phyloP scores from a whole-genome alignment of 331 rosid species.

The Erythrophleum ivorense region DNA sequence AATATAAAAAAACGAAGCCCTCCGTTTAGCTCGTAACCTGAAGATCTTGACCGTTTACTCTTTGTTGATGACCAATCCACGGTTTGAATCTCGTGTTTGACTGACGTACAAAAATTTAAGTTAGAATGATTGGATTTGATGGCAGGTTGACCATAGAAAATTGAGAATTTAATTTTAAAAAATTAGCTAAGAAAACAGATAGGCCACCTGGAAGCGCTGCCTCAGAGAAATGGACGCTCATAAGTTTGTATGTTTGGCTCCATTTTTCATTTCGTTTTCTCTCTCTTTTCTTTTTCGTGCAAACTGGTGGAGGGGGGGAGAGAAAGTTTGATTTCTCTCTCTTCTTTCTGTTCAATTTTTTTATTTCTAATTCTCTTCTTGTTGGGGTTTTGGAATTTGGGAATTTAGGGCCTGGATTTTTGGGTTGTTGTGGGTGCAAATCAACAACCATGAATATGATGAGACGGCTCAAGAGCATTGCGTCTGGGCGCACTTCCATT shows the following conservation, averaged over 20 bases:
- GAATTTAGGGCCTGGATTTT: conserved; percentile 52
- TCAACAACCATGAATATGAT: conserved; percentile 78
- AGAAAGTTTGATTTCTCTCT: conserved; percentile 34
- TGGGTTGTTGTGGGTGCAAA: conserved; percentile 40
- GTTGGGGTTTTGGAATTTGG: conserved; percentile 28
- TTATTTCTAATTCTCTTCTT: background rate
- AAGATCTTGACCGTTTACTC: conserved; percentile 34
- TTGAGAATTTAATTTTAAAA: too few species aligned
- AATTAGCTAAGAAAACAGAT: too few species aligned
- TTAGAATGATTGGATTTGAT: conserved; percentile 72
- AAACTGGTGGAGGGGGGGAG: conserved; percentile 28
- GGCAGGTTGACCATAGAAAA: conserved; percentile 78
- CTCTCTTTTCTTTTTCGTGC: conserved; percentile 9
- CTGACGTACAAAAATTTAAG: conserved; percentile 55
- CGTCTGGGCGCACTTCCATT: conserved; percentile 90
- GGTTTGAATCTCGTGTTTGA: conserved; percentile 55
- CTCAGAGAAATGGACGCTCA: conserved; percentile 37
- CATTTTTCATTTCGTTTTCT: conserved; percentile 7
- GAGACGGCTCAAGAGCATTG: conserved; percentile 96
- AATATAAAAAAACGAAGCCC: background rate
- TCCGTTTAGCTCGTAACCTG: conserved; percentile 9
- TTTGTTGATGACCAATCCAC: conserved; percentile 21
- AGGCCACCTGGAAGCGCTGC: conserved; percentile 48
- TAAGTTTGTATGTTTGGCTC: conserved; percentile 33
- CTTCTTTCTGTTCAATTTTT: conserved; percentile 25